Conservation (phyloP, 2,329 filamentous ascomycete genomes). For the Sclerotinia subarctica region DNA sequence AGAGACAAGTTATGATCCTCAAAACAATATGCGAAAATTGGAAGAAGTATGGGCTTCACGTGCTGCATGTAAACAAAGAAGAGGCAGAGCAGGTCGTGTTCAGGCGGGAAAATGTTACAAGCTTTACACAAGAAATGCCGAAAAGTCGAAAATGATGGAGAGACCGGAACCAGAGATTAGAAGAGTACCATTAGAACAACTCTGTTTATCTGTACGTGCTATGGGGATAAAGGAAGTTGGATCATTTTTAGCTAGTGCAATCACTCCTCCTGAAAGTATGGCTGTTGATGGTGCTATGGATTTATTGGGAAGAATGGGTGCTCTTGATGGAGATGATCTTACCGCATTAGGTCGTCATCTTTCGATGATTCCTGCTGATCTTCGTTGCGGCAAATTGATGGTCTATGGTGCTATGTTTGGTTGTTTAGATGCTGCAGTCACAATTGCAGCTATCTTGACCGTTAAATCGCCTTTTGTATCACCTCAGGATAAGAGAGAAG, state of each 20-base stretch:
- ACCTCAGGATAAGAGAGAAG: conserved; percentile 77
- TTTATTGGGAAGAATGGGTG: conserved; percentile 80
- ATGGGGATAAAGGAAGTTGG: conserved; percentile 87
- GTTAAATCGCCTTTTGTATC: conserved; percentile 82
- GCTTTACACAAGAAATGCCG: conserved; percentile 82
- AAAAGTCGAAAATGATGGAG: conserved; percentile 76
- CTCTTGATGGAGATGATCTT: conserved; percentile 78
- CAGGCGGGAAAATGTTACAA: conserved; percentile 92
- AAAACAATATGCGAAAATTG: conserved; percentile 90
- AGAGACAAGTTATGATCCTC: conserved; percentile 88
- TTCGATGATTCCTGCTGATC: conserved; percentile 90
- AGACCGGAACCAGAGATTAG: conserved; percentile 92
- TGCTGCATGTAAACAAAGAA: conserved; percentile 90
- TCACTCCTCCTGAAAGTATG: conserved; percentile 81
- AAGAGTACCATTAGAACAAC: conserved; percentile 86
- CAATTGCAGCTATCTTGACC: conserved; percentile 89
- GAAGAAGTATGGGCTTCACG: conserved; percentile 94
- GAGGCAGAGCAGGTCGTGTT: conserved; percentile 90
- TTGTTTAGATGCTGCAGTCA: conserved; percentile 83
- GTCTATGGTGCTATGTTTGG: conserved; percentile 93
- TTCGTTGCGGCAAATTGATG: conserved; percentile 91
- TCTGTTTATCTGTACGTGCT: conserved; percentile 89
- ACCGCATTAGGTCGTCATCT: conserved; percentile 90
- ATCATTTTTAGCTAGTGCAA: conserved; percentile 76
- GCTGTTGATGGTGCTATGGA: conserved; percentile 84